Conservation (phyloP, 306 rosid species). For the Vigna radiata region DNA sequence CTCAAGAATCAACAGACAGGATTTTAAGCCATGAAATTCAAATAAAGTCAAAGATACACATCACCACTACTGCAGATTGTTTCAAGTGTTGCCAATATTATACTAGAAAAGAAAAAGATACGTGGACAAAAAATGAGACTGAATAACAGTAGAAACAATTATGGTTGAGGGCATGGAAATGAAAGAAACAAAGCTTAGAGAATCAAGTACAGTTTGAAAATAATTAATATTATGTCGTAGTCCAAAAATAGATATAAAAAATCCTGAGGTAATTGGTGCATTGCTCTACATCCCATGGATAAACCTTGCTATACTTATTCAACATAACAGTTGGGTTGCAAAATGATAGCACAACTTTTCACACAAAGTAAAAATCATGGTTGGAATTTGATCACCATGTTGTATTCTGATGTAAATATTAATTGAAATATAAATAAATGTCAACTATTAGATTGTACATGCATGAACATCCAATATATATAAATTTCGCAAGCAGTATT, state of each 20-base stretch:
- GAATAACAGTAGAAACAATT: background rate
- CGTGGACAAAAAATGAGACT: background rate
- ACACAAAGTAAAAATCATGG: background rate
- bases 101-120: background rate
- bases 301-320: background rate
- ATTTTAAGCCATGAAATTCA: slow-evolving; percentile 1
- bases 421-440: background rate
- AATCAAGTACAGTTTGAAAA: background rate
- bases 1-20: slow-evolving; percentile 7
- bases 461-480: background rate
- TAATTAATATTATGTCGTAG: background rate
- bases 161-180: background rate
- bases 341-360: background rate
- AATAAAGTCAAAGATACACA: background rate
- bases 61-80: background rate
- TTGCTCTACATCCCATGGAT: background rate
- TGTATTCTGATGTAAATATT: background rate
- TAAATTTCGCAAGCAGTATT: background rate
- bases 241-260: background rate
- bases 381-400: background rate
- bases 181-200: background rate
- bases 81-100: slow-evolving; percentile 30
- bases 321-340: slow-evolving; percentile 2
- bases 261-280: slow-evolving; percentile 1
- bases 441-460: background rate